phyloP scores from a whole-genome alignment of 2,329 filamentous ascomycete species.

The Colletotrichum tofieldiae region DNA sequence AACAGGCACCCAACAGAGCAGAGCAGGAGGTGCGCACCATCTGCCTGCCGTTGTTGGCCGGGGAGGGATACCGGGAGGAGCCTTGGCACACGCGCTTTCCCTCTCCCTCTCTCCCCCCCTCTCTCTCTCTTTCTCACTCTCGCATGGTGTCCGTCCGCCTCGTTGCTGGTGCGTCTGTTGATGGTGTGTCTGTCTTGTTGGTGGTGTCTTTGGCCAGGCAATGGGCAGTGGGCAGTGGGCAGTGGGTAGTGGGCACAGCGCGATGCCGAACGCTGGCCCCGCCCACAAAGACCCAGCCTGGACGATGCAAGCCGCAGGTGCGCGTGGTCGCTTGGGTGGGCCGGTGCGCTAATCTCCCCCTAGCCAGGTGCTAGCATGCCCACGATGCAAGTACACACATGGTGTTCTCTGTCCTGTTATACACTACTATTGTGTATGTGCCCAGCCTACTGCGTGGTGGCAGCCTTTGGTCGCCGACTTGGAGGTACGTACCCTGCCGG shows the following conservation, averaged over 20 bases:
- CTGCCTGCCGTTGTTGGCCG: not conserved
- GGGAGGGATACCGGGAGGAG: constrained; percentile 5
- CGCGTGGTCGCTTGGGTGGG: constrained; percentile 33
- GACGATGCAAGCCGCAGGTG: constrained; percentile 8
- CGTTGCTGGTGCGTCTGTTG: too few species aligned
- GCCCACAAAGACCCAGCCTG: not conserved
- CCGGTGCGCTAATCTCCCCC: constrained; percentile 26
- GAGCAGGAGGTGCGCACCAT: not conserved
- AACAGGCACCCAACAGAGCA: not conserved
- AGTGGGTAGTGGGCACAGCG: not conserved
- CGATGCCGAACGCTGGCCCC: not conserved
- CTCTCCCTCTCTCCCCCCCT: too few species aligned
- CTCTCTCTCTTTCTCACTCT: not conserved
- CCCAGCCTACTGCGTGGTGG: too few species aligned
- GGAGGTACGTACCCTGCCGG: constrained; percentile 19
- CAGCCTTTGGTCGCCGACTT: not conserved
- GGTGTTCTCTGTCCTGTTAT: too few species aligned
- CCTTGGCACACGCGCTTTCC: not conserved
- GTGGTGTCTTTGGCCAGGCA: not conserved
- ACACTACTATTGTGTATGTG: too few species aligned
- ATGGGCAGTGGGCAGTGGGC: not conserved
- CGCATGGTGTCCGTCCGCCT: not conserved
- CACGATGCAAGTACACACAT: not conserved
- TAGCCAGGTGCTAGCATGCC: not conserved
- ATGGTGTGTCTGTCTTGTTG: not conserved